A percentile compares a stretch with the other conserved stretches of the same genome.
Evolutionary conservation across 179 eudicot species (phyloP).

Genomic region (Beta macrorhiza): DNA sequence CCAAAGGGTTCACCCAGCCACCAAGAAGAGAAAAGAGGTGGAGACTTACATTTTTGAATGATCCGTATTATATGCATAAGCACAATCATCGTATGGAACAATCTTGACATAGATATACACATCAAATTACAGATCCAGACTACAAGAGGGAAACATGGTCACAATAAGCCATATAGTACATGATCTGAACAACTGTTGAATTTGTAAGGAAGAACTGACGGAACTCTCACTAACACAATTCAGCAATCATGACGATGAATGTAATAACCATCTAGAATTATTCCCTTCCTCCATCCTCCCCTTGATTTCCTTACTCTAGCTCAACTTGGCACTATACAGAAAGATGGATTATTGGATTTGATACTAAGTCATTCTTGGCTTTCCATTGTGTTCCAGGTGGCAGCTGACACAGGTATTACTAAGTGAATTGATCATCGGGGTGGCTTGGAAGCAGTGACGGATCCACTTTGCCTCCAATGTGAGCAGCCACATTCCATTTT

Average conservation of each 20-base stretch:
- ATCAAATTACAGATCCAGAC: neutral
- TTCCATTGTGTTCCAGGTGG: too few species aligned
- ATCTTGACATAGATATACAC: neutral
- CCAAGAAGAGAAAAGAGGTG: neutral
- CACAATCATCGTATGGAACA: neutral
- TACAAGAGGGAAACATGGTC: neutral
- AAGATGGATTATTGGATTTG: neutral
- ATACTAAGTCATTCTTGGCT: neutral
- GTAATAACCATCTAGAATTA: too few species aligned
- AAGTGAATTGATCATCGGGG: neutral
- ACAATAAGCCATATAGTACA: neutral
- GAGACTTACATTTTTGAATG: neutral
- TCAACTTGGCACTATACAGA: neutral
- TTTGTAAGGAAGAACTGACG: neutral
- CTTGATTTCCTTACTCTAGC: too few species aligned
- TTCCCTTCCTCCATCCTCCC: too few species aligned
- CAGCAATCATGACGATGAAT: neutral
- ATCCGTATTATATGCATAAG: neutral
- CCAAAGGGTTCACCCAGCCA: neutral
- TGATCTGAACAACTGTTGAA: neutral
- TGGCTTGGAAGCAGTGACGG: neutral
- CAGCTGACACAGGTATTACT: too few species aligned
- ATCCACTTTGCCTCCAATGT: too few species aligned
- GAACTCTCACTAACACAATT: neutral
- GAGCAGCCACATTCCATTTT: too few species aligned